These are phyloP conservation scores for Podospora conica DNA, from an alignment of 495 filamentous ascomycete genomes.

Conservation along the genomic window DNA sequence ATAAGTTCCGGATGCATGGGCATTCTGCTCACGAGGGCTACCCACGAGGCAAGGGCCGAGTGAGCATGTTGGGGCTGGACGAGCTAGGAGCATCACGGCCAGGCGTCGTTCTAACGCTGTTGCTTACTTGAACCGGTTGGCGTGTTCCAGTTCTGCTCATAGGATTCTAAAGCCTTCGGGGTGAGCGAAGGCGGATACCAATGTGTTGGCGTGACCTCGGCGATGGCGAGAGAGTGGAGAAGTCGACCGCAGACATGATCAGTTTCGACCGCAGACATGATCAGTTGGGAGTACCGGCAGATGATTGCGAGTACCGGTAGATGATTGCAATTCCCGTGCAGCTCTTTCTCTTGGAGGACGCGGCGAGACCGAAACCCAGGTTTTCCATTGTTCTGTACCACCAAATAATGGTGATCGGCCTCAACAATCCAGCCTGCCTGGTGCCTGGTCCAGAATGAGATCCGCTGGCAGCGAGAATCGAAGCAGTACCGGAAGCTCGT, in stretches of 20 bases:
- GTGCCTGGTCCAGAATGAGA: background rate
- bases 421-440: background rate
- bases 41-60: background rate
- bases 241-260: background rate
- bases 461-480: background rate
- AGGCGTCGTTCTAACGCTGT: background rate
- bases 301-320: constrained; percentile 3
- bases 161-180: background rate
- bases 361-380: constrained; percentile 16
- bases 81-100: background rate
- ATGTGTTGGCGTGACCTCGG: background rate
- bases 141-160: background rate
- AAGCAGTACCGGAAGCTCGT: background rate
- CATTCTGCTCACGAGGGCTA: background rate
- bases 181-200: background rate
- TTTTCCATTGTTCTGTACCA: constrained; percentile 5
- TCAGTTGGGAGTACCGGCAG: background rate
- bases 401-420: constrained; percentile 2
- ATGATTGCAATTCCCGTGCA: constrained; percentile 2
- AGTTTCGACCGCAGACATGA: background rate
- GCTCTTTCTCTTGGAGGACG: background rate
- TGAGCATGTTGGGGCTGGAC: background rate
- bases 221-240: background rate
- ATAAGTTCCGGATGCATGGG: background rate
- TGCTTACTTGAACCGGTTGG: background rate